Conservation (phyloP, 2,329 filamentous ascomycete species). For the Diaporthe sp. region DNA sequence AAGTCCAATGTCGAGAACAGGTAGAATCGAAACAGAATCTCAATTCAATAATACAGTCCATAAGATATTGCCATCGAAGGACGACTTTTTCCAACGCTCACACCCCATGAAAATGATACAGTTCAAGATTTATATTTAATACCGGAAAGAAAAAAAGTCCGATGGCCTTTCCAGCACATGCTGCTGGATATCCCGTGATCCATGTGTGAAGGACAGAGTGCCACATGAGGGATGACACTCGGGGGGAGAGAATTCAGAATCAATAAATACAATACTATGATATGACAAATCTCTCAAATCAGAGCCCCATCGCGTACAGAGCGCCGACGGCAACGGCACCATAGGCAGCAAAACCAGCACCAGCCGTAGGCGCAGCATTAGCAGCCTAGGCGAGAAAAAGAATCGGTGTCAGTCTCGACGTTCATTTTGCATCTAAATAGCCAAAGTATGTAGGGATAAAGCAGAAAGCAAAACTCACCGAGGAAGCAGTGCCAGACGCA, state of each 20-base stretch:
- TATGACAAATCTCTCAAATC: neutral
- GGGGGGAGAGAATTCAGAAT: too few species aligned
- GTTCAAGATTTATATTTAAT: neutral
- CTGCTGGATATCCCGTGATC: too few species aligned
- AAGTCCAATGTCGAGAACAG: neutral
- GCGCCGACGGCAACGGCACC: conserved; percentile 33
- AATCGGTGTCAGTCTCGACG: neutral
- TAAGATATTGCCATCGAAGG: too few species aligned
- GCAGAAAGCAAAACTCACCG: neutral
- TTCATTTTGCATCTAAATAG: neutral
- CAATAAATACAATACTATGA: neutral
- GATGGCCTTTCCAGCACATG: neutral
- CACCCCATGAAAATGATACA: neutral
- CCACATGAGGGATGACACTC: too few species aligned
- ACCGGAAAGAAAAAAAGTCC: neutral
- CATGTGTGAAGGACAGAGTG: neutral
- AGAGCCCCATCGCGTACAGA: conserved; percentile 29
- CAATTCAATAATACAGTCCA: too few species aligned
- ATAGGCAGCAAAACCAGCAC: conserved; percentile 27
- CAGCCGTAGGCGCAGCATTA: neutral
- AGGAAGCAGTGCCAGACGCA: conserved; percentile 28
- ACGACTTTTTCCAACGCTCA: too few species aligned
- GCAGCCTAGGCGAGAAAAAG: neutral
- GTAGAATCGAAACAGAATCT: too few species aligned
- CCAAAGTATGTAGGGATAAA: too few species aligned